Percentiles rank a stretch among this genome's conserved stretches.
These are phyloP conservation scores for Cladosporium colombiae DNA, from an alignment of 2,329 filamentous ascomycete genomes.

Conservation along the genomic window DNA sequence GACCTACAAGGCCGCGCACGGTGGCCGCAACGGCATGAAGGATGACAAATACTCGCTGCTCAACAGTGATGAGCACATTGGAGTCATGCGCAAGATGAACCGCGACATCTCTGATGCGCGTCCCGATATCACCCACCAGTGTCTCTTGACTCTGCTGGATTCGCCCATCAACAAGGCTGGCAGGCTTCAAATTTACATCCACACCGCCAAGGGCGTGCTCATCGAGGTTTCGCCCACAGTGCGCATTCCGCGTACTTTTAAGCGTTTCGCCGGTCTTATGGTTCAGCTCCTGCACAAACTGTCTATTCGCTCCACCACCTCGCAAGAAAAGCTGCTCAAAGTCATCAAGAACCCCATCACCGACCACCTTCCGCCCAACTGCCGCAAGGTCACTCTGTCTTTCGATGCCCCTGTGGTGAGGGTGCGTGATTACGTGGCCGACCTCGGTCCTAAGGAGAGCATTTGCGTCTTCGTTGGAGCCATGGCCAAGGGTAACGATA, in stretches of 20 bases:
- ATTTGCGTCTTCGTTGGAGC: slow-evolving; percentile 97
- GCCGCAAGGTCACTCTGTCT: slow-evolving; percentile 94
- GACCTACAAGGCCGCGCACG: slow-evolving; percentile 82
- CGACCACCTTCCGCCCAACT: slow-evolving; percentile 93
- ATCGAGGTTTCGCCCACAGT: slow-evolving; percentile 99
- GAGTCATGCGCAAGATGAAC: slow-evolving; percentile 99
- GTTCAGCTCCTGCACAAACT: slow-evolving; percentile 94
- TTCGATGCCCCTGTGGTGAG: slow-evolving; percentile 88
- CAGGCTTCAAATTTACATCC: slow-evolving; percentile 96
- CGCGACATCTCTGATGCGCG: slow-evolving; percentile 96
- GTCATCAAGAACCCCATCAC: slow-evolving; percentile 98
- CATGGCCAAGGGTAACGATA: slow-evolving; percentile 96
- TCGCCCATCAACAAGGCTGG: slow-evolving; percentile 99
- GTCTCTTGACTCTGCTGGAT: slow-evolving; percentile 92
- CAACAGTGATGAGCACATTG: slow-evolving; percentile 99
- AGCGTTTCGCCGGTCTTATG: slow-evolving; percentile 98
- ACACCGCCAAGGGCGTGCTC: slow-evolving; percentile 93
- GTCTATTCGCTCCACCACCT: slow-evolving; percentile 93
- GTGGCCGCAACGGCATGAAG: slow-evolving; percentile 61
- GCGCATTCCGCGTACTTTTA: slow-evolving; percentile 96
- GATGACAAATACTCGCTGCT: slow-evolving; percentile 97
- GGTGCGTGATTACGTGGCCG: slow-evolving; percentile 84
- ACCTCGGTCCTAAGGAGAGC: slow-evolving; percentile 78
- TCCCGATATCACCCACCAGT: slow-evolving; percentile 99
- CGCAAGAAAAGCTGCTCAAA: slow-evolving; percentile 93